Percentiles rank a stretch among this genome's conserved stretches.
Conservation (phyloP, 83 land plant genomes). For the Thuja plicata region DNA sequence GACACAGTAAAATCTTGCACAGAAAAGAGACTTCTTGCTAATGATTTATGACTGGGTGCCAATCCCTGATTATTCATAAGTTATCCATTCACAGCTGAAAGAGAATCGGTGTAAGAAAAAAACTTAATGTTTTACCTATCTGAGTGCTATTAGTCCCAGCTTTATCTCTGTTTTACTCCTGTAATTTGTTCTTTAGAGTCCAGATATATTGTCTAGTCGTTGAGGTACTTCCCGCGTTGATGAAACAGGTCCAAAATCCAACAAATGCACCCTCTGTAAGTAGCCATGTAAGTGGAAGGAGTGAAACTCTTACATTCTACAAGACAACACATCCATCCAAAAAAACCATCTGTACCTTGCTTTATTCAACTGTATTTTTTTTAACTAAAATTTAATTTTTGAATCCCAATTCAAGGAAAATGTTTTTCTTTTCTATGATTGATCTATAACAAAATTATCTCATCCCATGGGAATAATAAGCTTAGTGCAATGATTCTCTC, state of each 20-base stretch:
- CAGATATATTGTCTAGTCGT: background rate
- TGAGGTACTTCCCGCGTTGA: background rate
- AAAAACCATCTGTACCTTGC: background rate
- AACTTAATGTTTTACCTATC: slow-evolving; percentile 23
- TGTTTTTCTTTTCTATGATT: background rate
- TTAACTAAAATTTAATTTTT: too few species aligned
- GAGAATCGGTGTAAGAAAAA: too few species aligned
- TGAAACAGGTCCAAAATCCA: background rate
- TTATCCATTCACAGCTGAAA: too few species aligned
- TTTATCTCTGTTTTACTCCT: background rate
- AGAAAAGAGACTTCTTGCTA: too few species aligned
- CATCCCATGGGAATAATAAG: background rate
- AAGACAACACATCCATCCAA: background rate
- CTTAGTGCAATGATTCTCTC: too few species aligned
- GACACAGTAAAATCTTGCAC: background rate
- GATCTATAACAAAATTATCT: background rate
- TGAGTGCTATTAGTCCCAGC: slow-evolving; percentile 35
- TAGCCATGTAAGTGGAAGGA: background rate
- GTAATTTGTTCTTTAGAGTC: background rate
- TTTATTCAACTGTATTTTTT: background rate
- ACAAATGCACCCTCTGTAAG: background rate
- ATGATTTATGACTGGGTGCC: too few species aligned
- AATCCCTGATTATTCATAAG: too few species aligned
- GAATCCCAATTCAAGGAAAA: background rate
- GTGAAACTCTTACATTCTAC: background rate